phyloP scores from a whole-genome alignment of 2,329 filamentous ascomycete species.

The Arthrobotrys entomopaga region DNA sequence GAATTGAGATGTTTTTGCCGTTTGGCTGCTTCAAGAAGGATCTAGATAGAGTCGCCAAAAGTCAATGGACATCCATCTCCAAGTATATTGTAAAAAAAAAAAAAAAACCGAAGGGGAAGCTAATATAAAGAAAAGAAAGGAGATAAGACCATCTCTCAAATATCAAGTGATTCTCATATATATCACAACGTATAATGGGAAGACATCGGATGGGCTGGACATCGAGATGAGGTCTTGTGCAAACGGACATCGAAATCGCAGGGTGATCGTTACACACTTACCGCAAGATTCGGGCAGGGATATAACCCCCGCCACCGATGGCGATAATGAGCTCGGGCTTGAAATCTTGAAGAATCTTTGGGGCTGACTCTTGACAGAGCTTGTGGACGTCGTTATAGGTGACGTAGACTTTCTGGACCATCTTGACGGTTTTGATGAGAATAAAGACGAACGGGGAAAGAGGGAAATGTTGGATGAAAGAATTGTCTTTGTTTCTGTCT shows the following conservation, averaged over 20 bases:
- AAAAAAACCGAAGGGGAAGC: no score
- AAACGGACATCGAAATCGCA: no score
- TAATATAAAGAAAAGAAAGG: no score
- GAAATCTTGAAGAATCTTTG: constrained; percentile 82
- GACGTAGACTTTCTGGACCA: constrained; percentile 87
- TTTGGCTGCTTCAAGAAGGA: constrained; percentile 94
- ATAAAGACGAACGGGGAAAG: no score
- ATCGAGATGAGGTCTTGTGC: no score
- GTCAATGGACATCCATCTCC: background rate
- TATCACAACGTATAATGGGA: background rate
- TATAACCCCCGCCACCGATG: constrained; percentile 89
- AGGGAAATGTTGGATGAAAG: no score
- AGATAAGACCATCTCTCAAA: no score
- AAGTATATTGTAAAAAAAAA: no score
- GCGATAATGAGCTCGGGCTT: constrained; percentile 97
- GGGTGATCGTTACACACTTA: constrained; percentile 59
- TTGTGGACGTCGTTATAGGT: constrained; percentile 98
- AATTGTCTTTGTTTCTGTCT: no score
- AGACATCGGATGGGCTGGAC: background rate
- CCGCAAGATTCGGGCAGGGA: constrained; percentile 94
- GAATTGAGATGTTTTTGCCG: constrained; percentile 94
- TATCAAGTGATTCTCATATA: no score
- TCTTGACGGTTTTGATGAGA: constrained; percentile 60
- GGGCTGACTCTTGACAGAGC: constrained; percentile 87
- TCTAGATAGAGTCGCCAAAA: constrained; percentile 59